Evolutionary conservation across 176 grass and related monocot species (phyloP).

Genomic region (Alopecurus myosuroides): DNA sequence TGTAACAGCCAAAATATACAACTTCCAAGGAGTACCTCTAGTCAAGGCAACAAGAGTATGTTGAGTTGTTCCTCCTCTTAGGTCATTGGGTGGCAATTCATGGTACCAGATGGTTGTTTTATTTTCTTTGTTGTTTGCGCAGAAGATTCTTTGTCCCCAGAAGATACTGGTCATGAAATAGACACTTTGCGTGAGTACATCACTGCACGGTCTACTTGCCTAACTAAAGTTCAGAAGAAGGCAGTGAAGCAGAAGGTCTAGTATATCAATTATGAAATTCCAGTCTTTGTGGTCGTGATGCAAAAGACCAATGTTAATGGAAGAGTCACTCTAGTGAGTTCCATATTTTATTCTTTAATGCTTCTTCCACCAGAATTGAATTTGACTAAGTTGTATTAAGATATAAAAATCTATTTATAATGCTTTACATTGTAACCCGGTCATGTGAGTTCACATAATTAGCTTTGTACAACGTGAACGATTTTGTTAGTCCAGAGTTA

Average conservation of each 20-base stretch:
- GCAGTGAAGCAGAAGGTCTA: not conserved
- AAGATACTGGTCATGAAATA: not conserved
- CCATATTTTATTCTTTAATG: not conserved
- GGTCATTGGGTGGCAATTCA: not conserved
- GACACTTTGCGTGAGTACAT: not conserved
- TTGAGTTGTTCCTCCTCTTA: not conserved
- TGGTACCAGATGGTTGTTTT: not conserved
- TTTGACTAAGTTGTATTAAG: not conserved
- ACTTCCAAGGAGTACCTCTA: not conserved
- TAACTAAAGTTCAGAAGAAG: not conserved
- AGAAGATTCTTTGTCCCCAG: not conserved
- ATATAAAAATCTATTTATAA: not conserved
- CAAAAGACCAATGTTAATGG: not conserved
- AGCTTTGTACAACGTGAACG: no score
- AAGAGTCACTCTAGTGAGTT: slow-evolving; percentile 6
- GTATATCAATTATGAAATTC: not conserved
- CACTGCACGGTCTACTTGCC: not conserved
- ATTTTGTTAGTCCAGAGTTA: no score
- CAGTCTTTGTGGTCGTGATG: not conserved
- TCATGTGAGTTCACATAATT: no score
- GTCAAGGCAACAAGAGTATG: not conserved
- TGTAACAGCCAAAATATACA: no score
- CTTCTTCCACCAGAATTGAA: not conserved
- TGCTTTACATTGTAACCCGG: no score
- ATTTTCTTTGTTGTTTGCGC: not conserved